phyloP scores from a whole-genome alignment of 2,329 filamentous ascomycete species.

The Aspergillus phoenicis region DNA sequence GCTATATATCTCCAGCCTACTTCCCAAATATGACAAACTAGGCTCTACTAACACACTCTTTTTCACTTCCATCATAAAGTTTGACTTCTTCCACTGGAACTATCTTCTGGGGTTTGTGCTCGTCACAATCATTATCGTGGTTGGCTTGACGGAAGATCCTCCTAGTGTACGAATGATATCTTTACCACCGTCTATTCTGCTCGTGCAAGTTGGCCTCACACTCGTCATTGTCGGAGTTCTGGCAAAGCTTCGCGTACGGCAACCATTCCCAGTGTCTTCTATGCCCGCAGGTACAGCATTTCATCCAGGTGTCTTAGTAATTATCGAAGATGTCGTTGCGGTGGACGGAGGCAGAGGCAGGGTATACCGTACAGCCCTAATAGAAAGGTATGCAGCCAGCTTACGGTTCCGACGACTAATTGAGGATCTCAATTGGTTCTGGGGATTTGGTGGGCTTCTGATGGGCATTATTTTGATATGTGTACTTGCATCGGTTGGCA shows the following conservation, averaged over 20 bases:
- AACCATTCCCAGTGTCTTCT: slow-evolving; percentile 2
- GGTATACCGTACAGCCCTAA: neutral
- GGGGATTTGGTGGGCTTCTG: neutral
- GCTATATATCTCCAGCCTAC: neutral
- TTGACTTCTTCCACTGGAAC: slow-evolving; percentile 12
- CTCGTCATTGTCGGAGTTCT: neutral
- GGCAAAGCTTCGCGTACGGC: neutral
- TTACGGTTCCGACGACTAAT: neutral
- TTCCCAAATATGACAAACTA: neutral
- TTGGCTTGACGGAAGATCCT: neutral
- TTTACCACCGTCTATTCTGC: slow-evolving; percentile 3
- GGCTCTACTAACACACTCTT: neutral
- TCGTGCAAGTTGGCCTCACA: slow-evolving; percentile 3
- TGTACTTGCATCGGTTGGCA: neutral
- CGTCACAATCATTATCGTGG: slow-evolving; percentile 3
- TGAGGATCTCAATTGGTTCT: slow-evolving; percentile 1
- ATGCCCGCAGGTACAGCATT: neutral
- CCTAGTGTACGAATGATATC: slow-evolving; percentile 3
- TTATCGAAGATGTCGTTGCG: slow-evolving; percentile 10
- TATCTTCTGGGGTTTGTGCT: neutral
- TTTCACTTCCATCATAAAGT: neutral
- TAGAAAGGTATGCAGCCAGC: neutral
- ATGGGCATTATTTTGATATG: neutral
- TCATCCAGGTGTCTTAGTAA: neutral
- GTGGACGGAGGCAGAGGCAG: neutral